phyloP scores from a whole-genome alignment of 2,329 filamentous ascomycete genomes.

The Xylogone sp. region DNA sequence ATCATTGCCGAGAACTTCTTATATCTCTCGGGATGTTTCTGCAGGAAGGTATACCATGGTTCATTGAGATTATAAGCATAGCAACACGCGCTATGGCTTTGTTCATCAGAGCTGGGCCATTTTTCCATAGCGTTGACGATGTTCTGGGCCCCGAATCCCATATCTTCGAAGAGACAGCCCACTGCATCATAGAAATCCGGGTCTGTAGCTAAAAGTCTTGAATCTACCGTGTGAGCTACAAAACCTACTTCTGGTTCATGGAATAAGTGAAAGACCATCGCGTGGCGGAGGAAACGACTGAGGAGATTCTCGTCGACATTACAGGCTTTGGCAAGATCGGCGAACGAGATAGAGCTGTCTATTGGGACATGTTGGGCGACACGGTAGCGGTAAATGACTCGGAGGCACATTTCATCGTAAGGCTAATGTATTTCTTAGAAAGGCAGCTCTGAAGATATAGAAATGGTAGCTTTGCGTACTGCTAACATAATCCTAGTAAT shows the following conservation, averaged over 20 bases:
- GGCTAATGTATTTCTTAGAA: neutral
- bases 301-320: slow-evolving; percentile 22
- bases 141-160: neutral
- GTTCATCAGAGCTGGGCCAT: neutral
- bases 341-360: slow-evolving; percentile 19
- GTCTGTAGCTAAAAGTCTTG: slow-evolving; percentile 34
- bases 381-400: slow-evolving; percentile 27
- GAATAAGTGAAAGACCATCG: slow-evolving; percentile 37
- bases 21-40: neutral
- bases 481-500: neutral
- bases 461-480: neutral
- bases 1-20: neutral
- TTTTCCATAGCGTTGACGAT: neutral
- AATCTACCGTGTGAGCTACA: slow-evolving; percentile 33
- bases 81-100: neutral
- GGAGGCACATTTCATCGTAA: slow-evolving; percentile 20
- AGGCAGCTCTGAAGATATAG: neutral
- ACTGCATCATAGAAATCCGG: slow-evolving; percentile 1
- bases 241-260: slow-evolving; percentile 31
- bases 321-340: slow-evolving; percentile 21
- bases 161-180: neutral
- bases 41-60: neutral
- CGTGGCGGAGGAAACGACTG: slow-evolving; percentile 34
- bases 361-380: slow-evolving; percentile 26
- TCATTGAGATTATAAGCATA: neutral